phyloP scores from a whole-genome alignment of 306 rosid species.

The Cucurbita maxima region DNA sequence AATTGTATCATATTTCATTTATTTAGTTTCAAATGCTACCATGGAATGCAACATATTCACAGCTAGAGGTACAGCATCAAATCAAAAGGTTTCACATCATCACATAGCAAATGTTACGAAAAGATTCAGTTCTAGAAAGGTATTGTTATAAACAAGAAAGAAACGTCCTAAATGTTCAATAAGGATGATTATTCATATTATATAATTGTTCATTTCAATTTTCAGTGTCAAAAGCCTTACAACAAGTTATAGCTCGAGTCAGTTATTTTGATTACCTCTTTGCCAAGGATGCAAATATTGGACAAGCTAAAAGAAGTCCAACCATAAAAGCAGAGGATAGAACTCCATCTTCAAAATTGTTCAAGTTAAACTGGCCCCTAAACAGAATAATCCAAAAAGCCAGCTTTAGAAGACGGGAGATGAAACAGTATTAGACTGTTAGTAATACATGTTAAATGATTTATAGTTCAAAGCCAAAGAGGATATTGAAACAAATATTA shows the following conservation, averaged over 20 bases:
- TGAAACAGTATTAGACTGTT: neutral
- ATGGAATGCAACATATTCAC: neutral
- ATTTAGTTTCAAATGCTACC: neutral
- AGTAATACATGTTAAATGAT: neutral
- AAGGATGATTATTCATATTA: neutral
- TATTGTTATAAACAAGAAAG: neutral
- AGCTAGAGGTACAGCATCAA: neutral
- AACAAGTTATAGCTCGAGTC: neutral
- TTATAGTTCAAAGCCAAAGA: neutral
- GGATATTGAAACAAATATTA: neutral
- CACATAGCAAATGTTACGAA: no score
- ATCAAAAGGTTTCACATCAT: neutral
- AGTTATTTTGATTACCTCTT: conserved; percentile 41
- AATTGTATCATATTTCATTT: neutral
- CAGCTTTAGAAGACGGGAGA: neutral
- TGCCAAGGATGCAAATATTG: conserved; percentile 73
- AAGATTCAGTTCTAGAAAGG: neutral
- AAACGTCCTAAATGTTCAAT: neutral
- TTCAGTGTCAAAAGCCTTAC: neutral
- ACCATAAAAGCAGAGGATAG: conserved; percentile 92
- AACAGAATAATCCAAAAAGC: conserved; percentile 6
- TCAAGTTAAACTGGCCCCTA: conserved; percentile 84
- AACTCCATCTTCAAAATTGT: conserved; percentile 79
- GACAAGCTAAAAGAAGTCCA: conserved; percentile 84
- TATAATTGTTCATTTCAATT: neutral